Base-by-base conservation (phyloP, 2,329 filamentous ascomycete genomes). In the Cytospora piceae region DNA sequence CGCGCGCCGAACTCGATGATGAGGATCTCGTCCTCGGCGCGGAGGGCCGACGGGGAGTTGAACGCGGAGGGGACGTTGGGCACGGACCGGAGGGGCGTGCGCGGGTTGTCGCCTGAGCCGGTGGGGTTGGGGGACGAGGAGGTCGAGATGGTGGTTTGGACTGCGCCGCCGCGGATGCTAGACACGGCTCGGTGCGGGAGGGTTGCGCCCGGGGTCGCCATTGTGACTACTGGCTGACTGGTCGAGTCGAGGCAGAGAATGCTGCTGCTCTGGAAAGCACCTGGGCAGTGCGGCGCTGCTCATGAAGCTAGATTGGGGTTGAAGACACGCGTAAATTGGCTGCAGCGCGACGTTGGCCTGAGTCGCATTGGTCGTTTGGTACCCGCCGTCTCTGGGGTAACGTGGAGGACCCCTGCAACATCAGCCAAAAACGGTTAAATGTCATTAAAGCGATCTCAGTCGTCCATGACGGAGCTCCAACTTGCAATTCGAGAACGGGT, bases 1-100 rank as follows among this genome's bases (percentile, higher is more conserved):
- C 94, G 87, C 12, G 91, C 86, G 1, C 93, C 94, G 42, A 98
- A 76, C 75, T 98, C 93, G 60, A 97, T 82, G 52, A 99, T 85
- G 6, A 97, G 78, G 8, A 90, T 82, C 70, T 97, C 95, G 73
- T 99, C 95, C 72, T 97, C 93, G 72, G 89, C 80, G 72, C 88
- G 82, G 70, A 91, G 76, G 72, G 87, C 77, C 67, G 87, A 85
- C 70, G 87, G 81, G 55, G 85, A 85, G 70, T 87, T 82, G 73
- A 88, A 86, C 37, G 81, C 76, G 58, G 86, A 79, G 37, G 87
- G 74, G 71, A 86, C 77, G 72, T 80, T 75, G 39, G 87, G 74
- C 71, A 86, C 77, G 73, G 80, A 75, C 68, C 85, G 80, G 69
- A 83, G 75, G 64, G 87, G 89, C 11, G 90, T 92, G 70, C 87